A percentile compares a stretch with the other conserved stretches of the same genome.
Conservation (phyloP, 805 yeast species). For the Candida andamanensis region DNA sequence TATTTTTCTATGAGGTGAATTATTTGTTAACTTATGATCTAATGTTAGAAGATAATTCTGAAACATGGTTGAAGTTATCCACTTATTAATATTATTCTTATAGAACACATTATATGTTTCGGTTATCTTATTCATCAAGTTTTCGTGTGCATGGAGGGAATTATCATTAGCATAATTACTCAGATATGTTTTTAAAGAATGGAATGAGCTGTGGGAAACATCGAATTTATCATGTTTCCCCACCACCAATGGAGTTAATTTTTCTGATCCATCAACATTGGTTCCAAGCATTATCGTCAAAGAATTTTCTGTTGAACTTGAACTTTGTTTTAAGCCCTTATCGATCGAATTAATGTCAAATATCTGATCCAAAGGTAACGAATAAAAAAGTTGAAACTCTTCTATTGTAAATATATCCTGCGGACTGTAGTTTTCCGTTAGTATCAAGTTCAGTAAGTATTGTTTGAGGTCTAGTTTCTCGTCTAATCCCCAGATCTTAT, state of each 20-base stretch:
- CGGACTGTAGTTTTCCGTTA: slow-evolving; percentile 35
- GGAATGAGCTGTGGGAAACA: slow-evolving; percentile 17
- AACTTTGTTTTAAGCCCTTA: slow-evolving; percentile 36
- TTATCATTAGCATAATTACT: slow-evolving; percentile 1
- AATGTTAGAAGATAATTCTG: slow-evolving; percentile 57
- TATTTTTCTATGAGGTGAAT: slow-evolving; percentile 42
- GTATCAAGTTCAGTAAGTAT: slow-evolving; percentile 31
- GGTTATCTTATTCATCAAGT: slow-evolving; percentile 38
- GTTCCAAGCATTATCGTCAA: slow-evolving; percentile 57
- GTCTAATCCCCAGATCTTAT: slow-evolving; percentile 58
- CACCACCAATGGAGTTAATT: slow-evolving; percentile 54
- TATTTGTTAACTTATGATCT: slow-evolving; percentile 51
- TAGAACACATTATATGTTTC: slow-evolving; percentile 49
- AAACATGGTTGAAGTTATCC: slow-evolving; percentile 59
- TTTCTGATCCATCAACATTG: slow-evolving; percentile 60
- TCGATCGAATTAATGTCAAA: slow-evolving; percentile 42
- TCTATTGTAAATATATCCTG: slow-evolving; percentile 55
- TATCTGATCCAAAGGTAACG: slow-evolving; percentile 56
- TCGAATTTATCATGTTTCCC: slow-evolving; percentile 51
- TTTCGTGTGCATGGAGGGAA: slow-evolving; percentile 1
- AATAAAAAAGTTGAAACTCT: slow-evolving; percentile 56
- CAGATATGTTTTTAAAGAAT: slow-evolving; percentile 9
- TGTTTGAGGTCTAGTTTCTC: slow-evolving; percentile 48
- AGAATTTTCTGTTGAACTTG: slow-evolving; percentile 35
- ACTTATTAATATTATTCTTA: slow-evolving; percentile 55